Percentiles rank a stretch among this genome's conserved stretches.
Evolutionary conservation across 352 stramenopile species (phyloP).

Genomic region (Phytopythium cucurbitacearum): DNA sequence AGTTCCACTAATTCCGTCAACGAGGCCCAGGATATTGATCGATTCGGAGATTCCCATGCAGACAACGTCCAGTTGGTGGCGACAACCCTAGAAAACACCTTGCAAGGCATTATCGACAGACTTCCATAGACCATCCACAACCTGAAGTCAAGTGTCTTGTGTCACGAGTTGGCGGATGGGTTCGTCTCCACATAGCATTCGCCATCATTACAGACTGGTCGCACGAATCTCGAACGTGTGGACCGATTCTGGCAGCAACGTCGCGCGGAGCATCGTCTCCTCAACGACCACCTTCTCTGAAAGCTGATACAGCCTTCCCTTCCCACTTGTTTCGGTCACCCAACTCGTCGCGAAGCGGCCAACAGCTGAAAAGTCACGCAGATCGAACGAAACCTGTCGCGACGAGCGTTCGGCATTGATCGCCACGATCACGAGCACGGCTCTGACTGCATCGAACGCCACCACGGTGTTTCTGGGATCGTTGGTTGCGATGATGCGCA

Average conservation of each 20-base stretch:
- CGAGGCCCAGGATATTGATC: too few relatives aligned
- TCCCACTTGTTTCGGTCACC: slow-evolving; percentile 45
- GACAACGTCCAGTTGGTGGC: too few relatives aligned
- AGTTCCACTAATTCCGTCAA: too few relatives aligned
- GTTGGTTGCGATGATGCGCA: slow-evolving; percentile 37
- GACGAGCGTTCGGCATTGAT: slow-evolving; percentile 29
- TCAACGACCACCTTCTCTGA: slow-evolving; percentile 20
- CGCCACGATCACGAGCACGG: slow-evolving; percentile 37
- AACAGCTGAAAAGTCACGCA: slow-evolving; percentile 27
- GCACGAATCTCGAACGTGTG: slow-evolving; percentile 38
- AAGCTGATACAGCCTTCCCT: slow-evolving; percentile 21
- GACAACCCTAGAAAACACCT: too few relatives aligned
- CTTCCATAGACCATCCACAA: too few relatives aligned
- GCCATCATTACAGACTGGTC: slow-evolving; percentile 7
- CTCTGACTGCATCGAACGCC: slow-evolving; percentile 27
- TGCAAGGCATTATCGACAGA: too few relatives aligned
- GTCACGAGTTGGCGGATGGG: too few relatives aligned
- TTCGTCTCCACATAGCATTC: too few relatives aligned
- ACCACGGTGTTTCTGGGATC: slow-evolving; percentile 41
- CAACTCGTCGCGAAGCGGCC: slow-evolving; percentile 23
- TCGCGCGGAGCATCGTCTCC: slow-evolving; percentile 19
- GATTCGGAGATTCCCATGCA: too few relatives aligned
- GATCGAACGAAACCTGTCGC: slow-evolving; percentile 32
- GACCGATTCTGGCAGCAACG: slow-evolving; percentile 29
- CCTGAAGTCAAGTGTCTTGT: too few relatives aligned